Percentiles rank a stretch among this genome's conserved stretches.
These are phyloP conservation scores for Elasticomyces elasticus DNA, from an alignment of 495 filamentous ascomycete species.

Conservation along the genomic window DNA sequence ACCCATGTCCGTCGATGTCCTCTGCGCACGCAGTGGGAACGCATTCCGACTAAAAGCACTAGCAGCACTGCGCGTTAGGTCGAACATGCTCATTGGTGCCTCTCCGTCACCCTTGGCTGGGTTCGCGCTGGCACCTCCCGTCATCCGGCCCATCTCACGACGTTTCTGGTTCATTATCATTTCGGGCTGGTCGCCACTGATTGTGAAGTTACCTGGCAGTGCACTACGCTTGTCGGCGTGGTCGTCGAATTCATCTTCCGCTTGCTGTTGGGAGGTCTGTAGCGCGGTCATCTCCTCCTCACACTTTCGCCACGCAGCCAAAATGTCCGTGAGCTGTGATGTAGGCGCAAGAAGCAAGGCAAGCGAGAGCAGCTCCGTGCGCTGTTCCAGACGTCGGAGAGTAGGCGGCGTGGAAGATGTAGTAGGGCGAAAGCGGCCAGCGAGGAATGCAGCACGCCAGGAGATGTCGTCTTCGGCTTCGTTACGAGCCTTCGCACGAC, in stretches of 20 bases:
- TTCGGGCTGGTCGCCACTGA: constrained; percentile 8
- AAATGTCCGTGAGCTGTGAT: constrained; percentile 68
- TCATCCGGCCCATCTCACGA: constrained; percentile 22
- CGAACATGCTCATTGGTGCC: constrained; percentile 88
- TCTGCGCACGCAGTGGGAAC: constrained; percentile 38
- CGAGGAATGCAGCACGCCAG: constrained; percentile 86
- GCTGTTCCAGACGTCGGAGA: constrained; percentile 62
- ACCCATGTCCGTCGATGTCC: constrained; percentile 1
- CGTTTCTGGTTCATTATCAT: constrained; percentile 20
- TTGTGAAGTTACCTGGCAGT: constrained; percentile 22
- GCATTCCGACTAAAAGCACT: constrained; percentile 59
- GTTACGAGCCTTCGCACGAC: not conserved
- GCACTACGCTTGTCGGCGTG: constrained; percentile 43
- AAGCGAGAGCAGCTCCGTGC: constrained; percentile 82
- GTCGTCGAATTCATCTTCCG: constrained; percentile 60
- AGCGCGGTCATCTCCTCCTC: constrained; percentile 73
- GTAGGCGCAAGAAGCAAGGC: constrained; percentile 74
- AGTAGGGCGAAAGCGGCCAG: constrained; percentile 63
- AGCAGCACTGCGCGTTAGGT: constrained; percentile 74
- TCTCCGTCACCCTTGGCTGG: constrained; percentile 43
- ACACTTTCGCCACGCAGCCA: constrained; percentile 72
- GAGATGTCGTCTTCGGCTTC: constrained; percentile 58
- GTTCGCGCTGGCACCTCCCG: not conserved
- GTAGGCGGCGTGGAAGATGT: constrained; percentile 37
- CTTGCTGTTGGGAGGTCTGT: constrained; percentile 50